phyloP scores from a whole-genome alignment of 2,329 filamentous ascomycete genomes.

The Huntiella bhutanensis region DNA sequence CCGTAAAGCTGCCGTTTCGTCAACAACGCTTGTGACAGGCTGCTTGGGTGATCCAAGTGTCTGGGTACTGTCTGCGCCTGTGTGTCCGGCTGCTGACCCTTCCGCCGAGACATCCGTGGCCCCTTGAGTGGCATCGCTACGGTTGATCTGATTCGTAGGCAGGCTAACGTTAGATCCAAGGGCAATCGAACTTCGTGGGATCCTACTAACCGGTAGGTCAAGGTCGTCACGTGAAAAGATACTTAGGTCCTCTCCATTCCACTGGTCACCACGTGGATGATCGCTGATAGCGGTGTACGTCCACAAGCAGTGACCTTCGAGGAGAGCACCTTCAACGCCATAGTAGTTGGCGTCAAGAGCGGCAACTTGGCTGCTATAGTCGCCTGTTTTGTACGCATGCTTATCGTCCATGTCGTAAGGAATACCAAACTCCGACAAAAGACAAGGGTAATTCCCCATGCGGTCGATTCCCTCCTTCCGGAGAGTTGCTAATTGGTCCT shows the following conservation, averaged over 20 bases:
- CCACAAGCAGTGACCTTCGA: constrained; percentile 83
- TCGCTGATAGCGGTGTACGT: constrained; percentile 68
- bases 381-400: constrained; percentile 82
- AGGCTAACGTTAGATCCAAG: constrained; percentile 8
- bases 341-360: constrained; percentile 95
- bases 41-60: background rate
- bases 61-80: background rate
- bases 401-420: constrained; percentile 98
- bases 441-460: constrained; percentile 71
- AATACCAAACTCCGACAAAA: constrained; percentile 92
- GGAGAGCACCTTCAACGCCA: constrained; percentile 64
- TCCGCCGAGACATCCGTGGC: constrained; percentile 1
- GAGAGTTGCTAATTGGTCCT: constrained; percentile 68
- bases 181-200: constrained; percentile 18
- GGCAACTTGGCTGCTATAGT: constrained; percentile 80
- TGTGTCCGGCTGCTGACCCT: background rate
- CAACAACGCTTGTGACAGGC: too few species aligned
- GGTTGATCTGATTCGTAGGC: background rate
- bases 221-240: constrained; percentile 76
- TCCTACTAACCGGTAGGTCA: constrained; percentile 31
- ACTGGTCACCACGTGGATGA: constrained; percentile 77
- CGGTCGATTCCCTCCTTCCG: constrained; percentile 73
- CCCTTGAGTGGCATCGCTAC: background rate
- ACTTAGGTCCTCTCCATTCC: constrained; percentile 94
- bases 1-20: background rate